These are phyloP conservation scores for Alectoria sarmentosa DNA, from an alignment of 495 filamentous ascomycete genomes.

Conservation along the genomic window DNA sequence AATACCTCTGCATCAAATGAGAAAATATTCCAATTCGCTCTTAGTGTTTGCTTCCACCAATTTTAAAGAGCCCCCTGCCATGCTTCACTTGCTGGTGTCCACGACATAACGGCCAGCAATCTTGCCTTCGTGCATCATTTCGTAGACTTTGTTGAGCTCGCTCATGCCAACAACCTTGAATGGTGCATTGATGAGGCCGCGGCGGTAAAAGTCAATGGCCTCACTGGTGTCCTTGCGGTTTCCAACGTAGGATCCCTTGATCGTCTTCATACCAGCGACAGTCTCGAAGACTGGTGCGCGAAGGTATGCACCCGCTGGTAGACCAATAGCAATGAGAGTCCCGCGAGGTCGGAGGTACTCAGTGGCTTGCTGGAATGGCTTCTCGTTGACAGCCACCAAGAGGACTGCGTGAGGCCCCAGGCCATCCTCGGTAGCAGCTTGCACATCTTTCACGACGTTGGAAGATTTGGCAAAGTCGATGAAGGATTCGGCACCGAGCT, in stretches of 20 bases:
- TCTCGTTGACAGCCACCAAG: constrained; percentile 75
- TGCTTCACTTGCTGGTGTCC: constrained; percentile 40
- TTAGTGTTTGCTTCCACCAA: background rate
- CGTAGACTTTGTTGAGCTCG: constrained; percentile 60
- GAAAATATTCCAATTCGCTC: background rate
- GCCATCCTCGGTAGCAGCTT: constrained; percentile 66
- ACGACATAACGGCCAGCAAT: constrained; percentile 88
- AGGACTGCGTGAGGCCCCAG: constrained; percentile 84
- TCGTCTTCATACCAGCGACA: constrained; percentile 81
- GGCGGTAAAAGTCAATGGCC: constrained; percentile 78
- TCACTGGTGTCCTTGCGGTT: constrained; percentile 79
- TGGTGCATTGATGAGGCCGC: constrained; percentile 77
- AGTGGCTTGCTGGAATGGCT: constrained; percentile 89
- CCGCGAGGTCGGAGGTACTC: constrained; percentile 78
- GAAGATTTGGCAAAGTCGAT: constrained; percentile 69
- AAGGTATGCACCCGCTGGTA: constrained; percentile 71
- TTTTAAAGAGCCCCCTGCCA: background rate
- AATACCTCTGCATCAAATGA: background rate
- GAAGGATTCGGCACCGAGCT: constrained; percentile 62
- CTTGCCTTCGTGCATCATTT: constrained; percentile 47
- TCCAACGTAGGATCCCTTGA: constrained; percentile 90
- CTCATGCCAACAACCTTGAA: constrained; percentile 76
- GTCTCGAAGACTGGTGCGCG: constrained; percentile 79
- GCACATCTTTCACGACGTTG: constrained; percentile 77
- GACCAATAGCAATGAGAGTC: constrained; percentile 73